These are phyloP conservation scores for Jackrogersella multiformis DNA, from an alignment of 495 filamentous ascomycete genomes.

Conservation along the genomic window DNA sequence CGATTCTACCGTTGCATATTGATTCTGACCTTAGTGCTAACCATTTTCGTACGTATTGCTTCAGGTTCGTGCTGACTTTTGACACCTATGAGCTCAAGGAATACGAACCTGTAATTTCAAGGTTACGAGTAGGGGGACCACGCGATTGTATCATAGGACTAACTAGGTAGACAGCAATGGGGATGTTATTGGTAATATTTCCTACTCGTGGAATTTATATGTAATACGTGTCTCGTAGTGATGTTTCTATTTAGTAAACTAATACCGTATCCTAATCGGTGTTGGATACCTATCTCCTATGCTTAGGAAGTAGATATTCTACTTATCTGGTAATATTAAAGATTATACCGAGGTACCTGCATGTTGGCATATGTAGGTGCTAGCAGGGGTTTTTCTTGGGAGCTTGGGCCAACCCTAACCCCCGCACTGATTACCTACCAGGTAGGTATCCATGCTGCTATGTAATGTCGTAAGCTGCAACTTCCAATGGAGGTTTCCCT, in stretches of 20 bases:
- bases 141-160: constrained; percentile 40
- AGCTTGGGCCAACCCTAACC: constrained; percentile 41
- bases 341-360: neutral
- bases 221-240: neutral
- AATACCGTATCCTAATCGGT: no score
- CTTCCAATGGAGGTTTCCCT: no score
- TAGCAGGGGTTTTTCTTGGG: neutral
- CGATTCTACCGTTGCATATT: constrained; percentile 17
- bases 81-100: neutral
- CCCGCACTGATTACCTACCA: neutral
- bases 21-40: constrained; percentile 25
- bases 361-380: no score
- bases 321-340: neutral
- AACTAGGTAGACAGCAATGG: constrained; percentile 43
- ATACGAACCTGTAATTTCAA: neutral
- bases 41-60: neutral
- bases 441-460: no score
- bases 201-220: neutral
- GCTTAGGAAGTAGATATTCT: no score
- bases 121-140: constrained; percentile 8
- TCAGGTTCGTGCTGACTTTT: neutral
- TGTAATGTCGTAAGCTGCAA: no score
- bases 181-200: constrained; percentile 8
- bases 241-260: no score
- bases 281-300: no score